Evolutionary conservation across 495 filamentous ascomycete species (phyloP).

Genomic region (Lichenothelia convexa): DNA sequence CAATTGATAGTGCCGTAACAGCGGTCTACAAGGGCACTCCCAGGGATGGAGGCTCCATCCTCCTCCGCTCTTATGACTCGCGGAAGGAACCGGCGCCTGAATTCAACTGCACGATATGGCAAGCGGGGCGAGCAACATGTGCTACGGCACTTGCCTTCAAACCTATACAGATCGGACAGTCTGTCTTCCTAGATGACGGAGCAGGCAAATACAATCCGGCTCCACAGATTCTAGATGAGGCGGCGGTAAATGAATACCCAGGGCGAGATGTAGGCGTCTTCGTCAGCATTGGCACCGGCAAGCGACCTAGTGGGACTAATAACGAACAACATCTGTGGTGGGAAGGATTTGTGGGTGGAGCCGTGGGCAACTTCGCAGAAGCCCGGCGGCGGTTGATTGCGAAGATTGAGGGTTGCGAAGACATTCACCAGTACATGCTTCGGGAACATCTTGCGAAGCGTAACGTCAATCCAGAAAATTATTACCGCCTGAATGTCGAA

Average conservation of each 20-base stretch:
- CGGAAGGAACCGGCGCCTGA: conserved; percentile 76
- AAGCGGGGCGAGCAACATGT: conserved; percentile 86
- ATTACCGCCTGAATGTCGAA: conserved; percentile 94
- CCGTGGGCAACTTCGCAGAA: conserved; percentile 67
- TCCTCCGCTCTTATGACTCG: conserved; percentile 88
- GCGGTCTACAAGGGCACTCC: conserved; percentile 73
- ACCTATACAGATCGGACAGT: conserved; percentile 82
- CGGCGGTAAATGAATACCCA: conserved; percentile 82
- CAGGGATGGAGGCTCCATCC: conserved; percentile 41
- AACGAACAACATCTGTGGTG: conserved; percentile 62
- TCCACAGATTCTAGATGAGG: conserved; percentile 73
- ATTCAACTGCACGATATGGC: conserved; percentile 84
- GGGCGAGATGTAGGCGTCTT: conserved; percentile 80
- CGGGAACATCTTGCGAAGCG: conserved; percentile 56
- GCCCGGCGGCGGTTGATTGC: conserved; percentile 62
- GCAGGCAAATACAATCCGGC: conserved; percentile 82
- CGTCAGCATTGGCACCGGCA: conserved; percentile 81
- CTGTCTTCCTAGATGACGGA: conserved; percentile 85
- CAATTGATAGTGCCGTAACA: conserved; percentile 51
- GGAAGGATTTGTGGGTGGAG: conserved; percentile 66
- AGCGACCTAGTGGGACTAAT: conserved; percentile 56
- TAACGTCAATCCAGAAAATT: conserved; percentile 72
- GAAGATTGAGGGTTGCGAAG: conserved; percentile 91
- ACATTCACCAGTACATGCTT: conserved; percentile 71
- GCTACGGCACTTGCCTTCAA: conserved; percentile 91